phyloP scores from a whole-genome alignment of 352 stramenopile genomes.

The Phytopythium oedochilum region DNA sequence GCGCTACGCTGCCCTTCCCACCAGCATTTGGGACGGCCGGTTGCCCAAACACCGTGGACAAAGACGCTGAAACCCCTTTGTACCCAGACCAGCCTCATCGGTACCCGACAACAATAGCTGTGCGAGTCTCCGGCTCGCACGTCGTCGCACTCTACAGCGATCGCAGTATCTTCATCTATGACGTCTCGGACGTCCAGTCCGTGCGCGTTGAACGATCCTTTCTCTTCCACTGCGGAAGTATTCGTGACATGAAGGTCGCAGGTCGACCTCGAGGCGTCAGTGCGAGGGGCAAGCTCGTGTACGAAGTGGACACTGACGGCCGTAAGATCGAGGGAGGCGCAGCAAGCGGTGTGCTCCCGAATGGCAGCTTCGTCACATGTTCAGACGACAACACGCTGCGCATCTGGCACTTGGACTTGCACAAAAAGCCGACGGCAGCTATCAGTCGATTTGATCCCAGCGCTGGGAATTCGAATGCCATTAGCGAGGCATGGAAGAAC shows the following conservation, averaged over 20 bases:
- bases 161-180: slow-evolving; percentile 78
- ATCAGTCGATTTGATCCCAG: slow-evolving; percentile 23
- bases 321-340: slow-evolving; percentile 6
- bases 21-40: slow-evolving; percentile 58
- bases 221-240: slow-evolving; percentile 68
- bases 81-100: slow-evolving; percentile 47
- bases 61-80: slow-evolving; percentile 16
- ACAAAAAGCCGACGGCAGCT: slow-evolving; percentile 31
- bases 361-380: slow-evolving; percentile 77
- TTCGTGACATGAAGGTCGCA: slow-evolving; percentile 63
- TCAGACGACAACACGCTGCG: slow-evolving; percentile 84
- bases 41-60: slow-evolving; percentile 1
- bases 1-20: slow-evolving; percentile 66
- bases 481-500: slow-evolving; percentile 48
- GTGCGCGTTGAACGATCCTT: slow-evolving; percentile 64
- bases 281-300: slow-evolving; percentile 53
- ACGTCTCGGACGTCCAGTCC: slow-evolving; percentile 42
- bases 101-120: slow-evolving; percentile 51
- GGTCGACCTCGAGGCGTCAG: slow-evolving; percentile 47
- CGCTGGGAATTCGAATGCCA: slow-evolving; percentile 5
- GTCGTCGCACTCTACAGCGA: slow-evolving; percentile 75
- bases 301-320: slow-evolving; percentile 14
- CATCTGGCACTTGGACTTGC: slow-evolving; percentile 81
- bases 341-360: slow-evolving; percentile 32
- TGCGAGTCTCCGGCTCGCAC: slow-evolving; percentile 56